Evolutionary conservation across 2,329 filamentous ascomycete genomes (phyloP), one percentile per base, ranked within the genome.

Genomic region (Daldinia sp.): DNA sequence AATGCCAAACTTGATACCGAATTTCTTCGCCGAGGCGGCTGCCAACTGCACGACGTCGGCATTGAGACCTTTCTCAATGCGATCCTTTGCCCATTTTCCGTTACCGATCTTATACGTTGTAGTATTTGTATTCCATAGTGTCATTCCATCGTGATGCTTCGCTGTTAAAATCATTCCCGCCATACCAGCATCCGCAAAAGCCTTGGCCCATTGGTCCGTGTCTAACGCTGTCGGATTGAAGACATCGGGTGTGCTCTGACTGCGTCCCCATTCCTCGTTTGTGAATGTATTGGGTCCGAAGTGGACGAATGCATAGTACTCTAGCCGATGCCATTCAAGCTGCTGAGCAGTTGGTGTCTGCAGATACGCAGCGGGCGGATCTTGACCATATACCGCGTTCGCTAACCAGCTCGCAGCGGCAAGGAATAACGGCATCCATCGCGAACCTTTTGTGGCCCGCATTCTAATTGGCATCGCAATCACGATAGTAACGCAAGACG

Each of bases 81-180:
- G 72, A n/a, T 72, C 61, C 27, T 64, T 63, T 1, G 74, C 75
- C 75, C 75, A 77, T 1, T 55, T 48, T 11, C 73, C 68, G 53
- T 72, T 76, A 8, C 57, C 74, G 47, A 76, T 70, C 52, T 75
- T 74, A 61, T 77, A 77, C 0, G 73, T 68, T 0, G 75, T 77
- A 0, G 74, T 73, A 23, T 70, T 72, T 1, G 74, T 77, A 29
- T 75, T 67, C 75, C 75, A 77, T 3, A 77, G 63, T 1, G 70
- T 70, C 75, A 76, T 77, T 21, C 75, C 75, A 47, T 77, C 75
- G 47, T 77, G 75, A 15, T 77, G 75, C 48, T 77, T 77, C 1
- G 75, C 74, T 4, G 75, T 77, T 23, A 77, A 55, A 8, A 77
- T 76, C 73, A 77, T 74, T 4, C 74, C 75, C 11, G 68, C 63